These are phyloP conservation scores for Aspergillus sp. DNA, from an alignment of 2,329 filamentous ascomycete species.

Conservation along the genomic window DNA sequence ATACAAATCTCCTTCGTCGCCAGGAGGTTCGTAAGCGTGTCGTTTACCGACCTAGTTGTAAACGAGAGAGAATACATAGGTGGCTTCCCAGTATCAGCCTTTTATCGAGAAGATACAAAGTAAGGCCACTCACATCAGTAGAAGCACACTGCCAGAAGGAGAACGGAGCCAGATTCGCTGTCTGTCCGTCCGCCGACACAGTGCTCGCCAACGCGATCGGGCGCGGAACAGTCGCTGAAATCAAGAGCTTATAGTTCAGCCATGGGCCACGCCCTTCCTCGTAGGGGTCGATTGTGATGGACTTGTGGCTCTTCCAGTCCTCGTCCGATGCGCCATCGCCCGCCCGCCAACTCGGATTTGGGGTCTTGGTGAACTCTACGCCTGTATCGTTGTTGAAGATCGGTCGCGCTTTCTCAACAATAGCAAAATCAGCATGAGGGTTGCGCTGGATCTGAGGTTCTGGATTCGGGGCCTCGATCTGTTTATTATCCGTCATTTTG, in stretches of 20 bases:
- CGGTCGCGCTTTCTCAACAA: background rate
- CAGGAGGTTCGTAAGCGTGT: slow-evolving; percentile 70
- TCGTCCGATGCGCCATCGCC: background rate
- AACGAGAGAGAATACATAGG: slow-evolving; percentile 68
- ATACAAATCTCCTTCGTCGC: slow-evolving; percentile 74
- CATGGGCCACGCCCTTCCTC: slow-evolving; percentile 62
- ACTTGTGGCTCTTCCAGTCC: background rate
- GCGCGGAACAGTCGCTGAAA: slow-evolving; percentile 75
- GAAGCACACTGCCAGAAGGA: slow-evolving; percentile 28
- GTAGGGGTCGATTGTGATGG: slow-evolving; percentile 68
- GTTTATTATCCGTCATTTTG: background rate
- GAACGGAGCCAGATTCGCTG: slow-evolving; percentile 75
- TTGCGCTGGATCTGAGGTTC: background rate
- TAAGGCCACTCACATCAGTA: slow-evolving; percentile 21
- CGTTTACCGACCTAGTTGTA: slow-evolving; percentile 64
- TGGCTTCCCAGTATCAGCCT: slow-evolving; percentile 55
- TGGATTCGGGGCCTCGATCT: background rate
- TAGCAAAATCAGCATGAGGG: background rate
- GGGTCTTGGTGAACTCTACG: background rate
- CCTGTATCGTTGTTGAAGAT: background rate
- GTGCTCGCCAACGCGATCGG: slow-evolving; percentile 68
- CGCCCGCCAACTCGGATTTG: background rate
- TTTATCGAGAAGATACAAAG: slow-evolving; percentile 74
- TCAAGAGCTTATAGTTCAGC: slow-evolving; percentile 87
- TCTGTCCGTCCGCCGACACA: slow-evolving; percentile 58